These are phyloP conservation scores for Diaporthe aspalathi DNA, from an alignment of 2,329 filamentous ascomycete species.

Conservation along the genomic window DNA sequence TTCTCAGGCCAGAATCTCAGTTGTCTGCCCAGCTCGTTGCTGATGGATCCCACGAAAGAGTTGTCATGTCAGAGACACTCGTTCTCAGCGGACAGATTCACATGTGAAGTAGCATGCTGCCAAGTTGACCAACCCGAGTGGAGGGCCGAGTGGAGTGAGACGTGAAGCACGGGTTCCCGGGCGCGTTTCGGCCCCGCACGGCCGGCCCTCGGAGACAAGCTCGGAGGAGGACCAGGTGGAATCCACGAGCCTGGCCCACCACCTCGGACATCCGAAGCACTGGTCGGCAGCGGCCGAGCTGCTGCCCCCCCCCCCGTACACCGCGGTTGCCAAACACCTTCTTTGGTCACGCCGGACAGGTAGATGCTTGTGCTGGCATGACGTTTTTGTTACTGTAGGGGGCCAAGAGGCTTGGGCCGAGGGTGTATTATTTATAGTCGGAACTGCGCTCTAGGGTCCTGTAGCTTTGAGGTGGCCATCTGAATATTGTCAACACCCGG, in stretches of 20 bases:
- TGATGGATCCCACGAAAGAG: no score
- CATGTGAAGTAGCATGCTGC: not conserved
- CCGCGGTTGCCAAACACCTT: no score
- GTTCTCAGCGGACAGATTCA: not conserved
- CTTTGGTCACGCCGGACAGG: no score
- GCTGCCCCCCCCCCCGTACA: no score
- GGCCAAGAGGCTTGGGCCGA: no score
- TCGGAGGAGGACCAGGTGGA: not conserved
- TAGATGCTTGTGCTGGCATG: no score
- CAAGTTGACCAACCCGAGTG: not conserved
- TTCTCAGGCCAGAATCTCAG: no score
- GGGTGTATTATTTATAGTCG: not conserved
- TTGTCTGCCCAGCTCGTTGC: no score
- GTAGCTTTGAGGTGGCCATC: not conserved
- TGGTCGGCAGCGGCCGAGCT: not conserved
- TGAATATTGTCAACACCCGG: no score
- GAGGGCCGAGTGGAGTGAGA: not conserved
- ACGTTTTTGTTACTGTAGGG: no score
- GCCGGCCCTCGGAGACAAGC: constrained; percentile 16
- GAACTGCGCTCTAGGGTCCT: not conserved
- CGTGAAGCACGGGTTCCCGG: not conserved
- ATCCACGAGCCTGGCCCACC: not conserved
- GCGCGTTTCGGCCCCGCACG: constrained; percentile 9
- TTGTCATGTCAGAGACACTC: no score
- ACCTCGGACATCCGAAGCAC: not conserved